Base-by-base conservation (phyloP, 2,329 filamentous ascomycete genomes). In the Phaeoacremonium minimum region DNA sequence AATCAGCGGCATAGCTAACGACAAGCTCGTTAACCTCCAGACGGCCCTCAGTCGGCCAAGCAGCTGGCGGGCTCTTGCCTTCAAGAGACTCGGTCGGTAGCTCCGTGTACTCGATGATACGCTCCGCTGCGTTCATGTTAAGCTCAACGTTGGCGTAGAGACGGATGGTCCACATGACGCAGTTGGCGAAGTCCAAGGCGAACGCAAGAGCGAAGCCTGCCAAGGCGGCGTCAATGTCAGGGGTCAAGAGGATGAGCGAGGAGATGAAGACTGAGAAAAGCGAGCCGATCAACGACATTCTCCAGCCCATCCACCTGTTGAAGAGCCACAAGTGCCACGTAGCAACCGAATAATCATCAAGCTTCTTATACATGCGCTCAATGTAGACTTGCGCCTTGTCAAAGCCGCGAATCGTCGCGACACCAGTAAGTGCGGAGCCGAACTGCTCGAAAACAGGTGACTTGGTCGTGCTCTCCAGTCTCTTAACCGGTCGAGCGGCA, bases 361-460 rank as follows among this genome's bases (percentile, higher is more conserved):
- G 75, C 46, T 75, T 75, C 32, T 57, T 55, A 53, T 83, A 82
- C 81, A 91, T 89, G 37, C 77, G 72, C 9, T 80, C 68, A 31
- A 85, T 66, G 45, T 88, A 91, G 1, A 71, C 69, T 15, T 77
- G 67, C 0, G 69, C 64, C 63, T 87, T 88, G 45, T 79, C 78
- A 46, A 86, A 91, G 0, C 83, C 83, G 11, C 87, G 77, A 35
- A 93, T 87, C 0, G 86, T 90, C 2, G 77, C 69, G 14, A 93
- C 76, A 5, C 87, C 87, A 0, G 76, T 73, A 8, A 91, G 71
- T 1, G 83, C 77, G 2, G 83, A 80, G 9, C 81, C 82, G 49
- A 91, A 90, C 43, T 87, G 80, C 55, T 91, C 86, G 48, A 88
- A 90, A 1, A 91, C 79, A 0, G 87, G 87, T 0, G 81, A 86